Evolutionary conservation across 176 grass and related monocot genomes (phyloP).

Genomic region (Zea luxurians): DNA sequence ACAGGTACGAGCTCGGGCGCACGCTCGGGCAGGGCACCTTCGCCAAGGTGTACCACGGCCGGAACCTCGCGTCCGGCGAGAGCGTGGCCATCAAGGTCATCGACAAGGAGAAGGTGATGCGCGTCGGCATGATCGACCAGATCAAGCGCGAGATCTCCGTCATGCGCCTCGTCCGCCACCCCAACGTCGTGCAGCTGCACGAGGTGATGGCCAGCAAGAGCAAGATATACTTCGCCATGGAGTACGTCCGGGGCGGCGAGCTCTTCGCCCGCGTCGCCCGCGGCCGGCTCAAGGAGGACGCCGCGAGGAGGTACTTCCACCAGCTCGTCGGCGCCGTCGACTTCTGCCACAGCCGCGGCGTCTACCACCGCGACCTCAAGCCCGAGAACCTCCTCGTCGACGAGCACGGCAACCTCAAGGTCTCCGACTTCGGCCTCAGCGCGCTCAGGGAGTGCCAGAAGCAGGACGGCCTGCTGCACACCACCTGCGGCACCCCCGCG

Average conservation of each 20-base stretch:
- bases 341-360: conserved; percentile 89
- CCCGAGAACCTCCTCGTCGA: conserved; percentile 96
- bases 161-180: conserved; percentile 76
- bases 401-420: conserved; percentile 82
- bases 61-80: conserved; percentile 55
- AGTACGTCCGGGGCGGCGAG: conserved; percentile 79
- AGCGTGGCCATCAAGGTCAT: conserved; percentile 88
- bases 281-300: conserved; percentile 69
- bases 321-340: conserved; percentile 73
- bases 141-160: conserved; percentile 89
- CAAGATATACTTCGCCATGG: conserved; percentile 92
- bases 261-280: conserved; percentile 67
- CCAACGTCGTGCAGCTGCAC: conserved; percentile 80
- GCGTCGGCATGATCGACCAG: conserved; percentile 80
- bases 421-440: conserved; percentile 94
- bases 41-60: conserved; percentile 83
- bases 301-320: conserved; percentile 69
- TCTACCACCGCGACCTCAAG: conserved; percentile 94
- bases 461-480: conserved; percentile 78
- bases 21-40: conserved; percentile 83
- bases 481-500: conserved; percentile 75
- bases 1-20: conserved; percentile 75
- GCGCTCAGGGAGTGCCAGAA: conserved; percentile 67
- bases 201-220: conserved; percentile 97
- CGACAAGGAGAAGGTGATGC: conserved; percentile 86